Conservation (phyloP, 306 rosid species). For the Canavalia ensiformis region DNA sequence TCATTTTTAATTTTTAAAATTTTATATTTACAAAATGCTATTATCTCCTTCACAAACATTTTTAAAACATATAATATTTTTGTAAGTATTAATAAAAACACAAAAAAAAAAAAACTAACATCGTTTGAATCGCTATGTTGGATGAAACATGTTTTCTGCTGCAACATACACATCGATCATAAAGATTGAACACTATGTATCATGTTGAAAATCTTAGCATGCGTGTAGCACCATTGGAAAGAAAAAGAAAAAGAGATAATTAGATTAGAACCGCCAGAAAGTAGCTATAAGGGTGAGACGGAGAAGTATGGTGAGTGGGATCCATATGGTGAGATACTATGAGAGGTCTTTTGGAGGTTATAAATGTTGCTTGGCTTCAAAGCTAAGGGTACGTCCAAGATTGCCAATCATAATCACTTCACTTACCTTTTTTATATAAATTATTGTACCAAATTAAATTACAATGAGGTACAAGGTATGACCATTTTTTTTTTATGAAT, state of each 20-base stretch:
- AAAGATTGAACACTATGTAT: not conserved
- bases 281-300: conserved; percentile 33
- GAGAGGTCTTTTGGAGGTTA: conserved; percentile 32
- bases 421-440: conserved; percentile 7
- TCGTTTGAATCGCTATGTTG: not conserved
- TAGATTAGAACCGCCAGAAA: not conserved
- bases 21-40: not conserved
- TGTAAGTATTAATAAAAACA: not conserved
- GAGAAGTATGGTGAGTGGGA: conserved; percentile 49
- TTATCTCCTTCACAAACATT: not conserved
- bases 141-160: not conserved
- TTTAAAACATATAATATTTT: not conserved
- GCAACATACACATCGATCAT: not conserved
- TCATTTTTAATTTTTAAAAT: not conserved
- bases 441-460: conserved; percentile 38
- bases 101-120: not conserved
- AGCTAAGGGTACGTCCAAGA: conserved; percentile 58
- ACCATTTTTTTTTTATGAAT: not conserved
- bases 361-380: conserved; percentile 71
- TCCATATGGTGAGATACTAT: conserved; percentile 18
- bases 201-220: not conserved
- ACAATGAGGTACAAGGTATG: not conserved
- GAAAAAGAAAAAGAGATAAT: not conserved
- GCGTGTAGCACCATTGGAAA: not conserved
- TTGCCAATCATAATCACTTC: conserved; percentile 48